These are phyloP conservation scores for Austropuccinia psidii DNA, from an alignment of 1,284 basidiomycete genomes.

Conservation along the genomic window DNA sequence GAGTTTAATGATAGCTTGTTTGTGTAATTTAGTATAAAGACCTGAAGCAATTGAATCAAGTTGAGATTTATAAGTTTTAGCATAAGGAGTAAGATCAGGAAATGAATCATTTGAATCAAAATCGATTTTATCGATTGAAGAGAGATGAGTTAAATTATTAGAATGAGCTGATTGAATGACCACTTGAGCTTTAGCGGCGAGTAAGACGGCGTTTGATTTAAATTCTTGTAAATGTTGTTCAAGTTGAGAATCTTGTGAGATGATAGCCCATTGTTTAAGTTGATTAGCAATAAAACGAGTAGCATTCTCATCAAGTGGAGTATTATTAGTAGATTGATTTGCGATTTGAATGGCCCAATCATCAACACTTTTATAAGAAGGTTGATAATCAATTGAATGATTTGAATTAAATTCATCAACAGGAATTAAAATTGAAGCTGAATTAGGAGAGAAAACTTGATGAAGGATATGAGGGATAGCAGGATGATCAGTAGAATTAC, in stretches of 20 bases:
- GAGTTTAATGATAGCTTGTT: slow-evolving; percentile 8
- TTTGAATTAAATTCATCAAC: background rate
- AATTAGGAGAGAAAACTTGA: slow-evolving; percentile 31
- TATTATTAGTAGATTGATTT: background rate
- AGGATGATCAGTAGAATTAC: slow-evolving; percentile 8
- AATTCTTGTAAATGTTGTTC: slow-evolving; percentile 27
- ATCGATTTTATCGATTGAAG: background rate
- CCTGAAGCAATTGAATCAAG: slow-evolving; percentile 12
- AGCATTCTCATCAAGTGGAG: slow-evolving; percentile 10
- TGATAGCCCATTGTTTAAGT: slow-evolving; percentile 25
- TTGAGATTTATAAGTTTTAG: slow-evolving; percentile 20
- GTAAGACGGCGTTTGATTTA: slow-evolving; percentile 5
- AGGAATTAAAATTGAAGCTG: slow-evolving; percentile 1
- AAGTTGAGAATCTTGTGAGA: slow-evolving; percentile 27
- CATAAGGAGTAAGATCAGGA: slow-evolving; percentile 12
- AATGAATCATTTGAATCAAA: background rate
- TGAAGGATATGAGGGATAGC: slow-evolving; percentile 31
- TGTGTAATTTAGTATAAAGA: slow-evolving; percentile 16
- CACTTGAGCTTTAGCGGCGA: slow-evolving; percentile 17
- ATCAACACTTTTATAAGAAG: slow-evolving; percentile 27
- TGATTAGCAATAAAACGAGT: slow-evolving; percentile 20
- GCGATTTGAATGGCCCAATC: slow-evolving; percentile 32
- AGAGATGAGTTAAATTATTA: background rate
- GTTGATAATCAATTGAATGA: slow-evolving; percentile 12
- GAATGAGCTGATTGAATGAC: slow-evolving; percentile 7